phyloP scores from a whole-genome alignment of 176 grass and related monocot species.

The Miscanthus lutarioriparius region DNA sequence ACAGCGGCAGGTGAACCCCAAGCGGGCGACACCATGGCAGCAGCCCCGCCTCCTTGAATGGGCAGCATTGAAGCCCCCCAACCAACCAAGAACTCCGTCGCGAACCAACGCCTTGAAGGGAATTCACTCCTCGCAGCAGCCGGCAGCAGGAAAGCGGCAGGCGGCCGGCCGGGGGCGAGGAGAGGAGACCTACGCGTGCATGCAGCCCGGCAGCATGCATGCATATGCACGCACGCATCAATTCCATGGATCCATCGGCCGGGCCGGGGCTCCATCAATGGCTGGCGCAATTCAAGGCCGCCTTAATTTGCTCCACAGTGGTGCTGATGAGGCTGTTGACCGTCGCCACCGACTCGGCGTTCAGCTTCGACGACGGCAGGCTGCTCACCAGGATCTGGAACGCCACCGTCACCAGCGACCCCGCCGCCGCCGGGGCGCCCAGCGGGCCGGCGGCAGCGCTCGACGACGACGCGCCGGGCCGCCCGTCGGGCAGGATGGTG shows the following conservation, averaged over 20 bases:
- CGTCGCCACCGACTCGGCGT: conserved; percentile 66
- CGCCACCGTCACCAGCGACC: conserved; percentile 76
- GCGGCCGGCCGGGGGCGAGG: not conserved
- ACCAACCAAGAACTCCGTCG: conserved; percentile 52
- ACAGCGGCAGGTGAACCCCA: conserved; percentile 33
- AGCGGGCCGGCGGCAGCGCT: not conserved
- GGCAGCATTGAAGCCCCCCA: conserved; percentile 40
- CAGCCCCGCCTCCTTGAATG: conserved; percentile 34
- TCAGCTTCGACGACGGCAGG: conserved; percentile 65
- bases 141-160: not conserved
- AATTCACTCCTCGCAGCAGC: conserved; percentile 41
- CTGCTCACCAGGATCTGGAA: conserved; percentile 78
- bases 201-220: not conserved
- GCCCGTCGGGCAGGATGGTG: conserved; percentile 65
- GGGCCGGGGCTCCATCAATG: conserved; percentile 29
- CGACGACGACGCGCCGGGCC: not conserved
- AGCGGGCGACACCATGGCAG: conserved; percentile 34
- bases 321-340: conserved; percentile 71
- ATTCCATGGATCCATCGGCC: not conserved
- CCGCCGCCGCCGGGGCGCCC: not conserved
- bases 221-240: not conserved
- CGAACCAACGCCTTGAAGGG: conserved; percentile 36
- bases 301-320: conserved; percentile 79
- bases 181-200: conserved; percentile 8
- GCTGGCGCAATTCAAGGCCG: conserved; percentile 59